Percentiles rank a stretch among this genome's conserved stretches.
Conservation (phyloP, 75 land plant genomes). For the Pinus albicaulis region DNA sequence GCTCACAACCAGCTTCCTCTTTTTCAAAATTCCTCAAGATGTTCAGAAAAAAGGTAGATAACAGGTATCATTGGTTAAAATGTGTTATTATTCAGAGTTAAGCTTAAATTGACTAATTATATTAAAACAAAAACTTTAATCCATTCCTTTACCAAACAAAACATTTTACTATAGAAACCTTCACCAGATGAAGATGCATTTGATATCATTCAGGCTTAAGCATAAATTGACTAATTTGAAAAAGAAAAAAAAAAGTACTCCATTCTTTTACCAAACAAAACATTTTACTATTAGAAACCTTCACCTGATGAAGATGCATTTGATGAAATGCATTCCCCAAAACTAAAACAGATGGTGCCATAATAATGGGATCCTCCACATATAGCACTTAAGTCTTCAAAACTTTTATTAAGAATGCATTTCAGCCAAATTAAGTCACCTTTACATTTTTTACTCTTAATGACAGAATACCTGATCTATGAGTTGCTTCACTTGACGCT, state of each 20-base stretch:
- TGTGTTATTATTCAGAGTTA: too few species aligned
- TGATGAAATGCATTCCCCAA: neutral
- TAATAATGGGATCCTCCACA: neutral
- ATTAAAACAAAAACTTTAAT: too few species aligned
- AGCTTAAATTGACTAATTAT: too few species aligned
- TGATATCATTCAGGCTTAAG: too few species aligned
- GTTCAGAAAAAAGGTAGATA: too few species aligned
- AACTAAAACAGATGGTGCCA: neutral
- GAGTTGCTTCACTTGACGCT: slow-evolving; percentile 62
- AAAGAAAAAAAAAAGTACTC: neutral
- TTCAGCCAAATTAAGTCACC: neutral
- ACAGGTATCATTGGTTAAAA: slow-evolving; percentile 6
- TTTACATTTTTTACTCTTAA: neutral
- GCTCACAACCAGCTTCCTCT: too few species aligned
- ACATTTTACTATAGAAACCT: neutral
- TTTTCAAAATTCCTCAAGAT: too few species aligned
- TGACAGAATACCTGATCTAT: slow-evolving; percentile 68
- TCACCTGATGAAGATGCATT: neutral
- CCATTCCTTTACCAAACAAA: neutral
- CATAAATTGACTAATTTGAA: too few species aligned
- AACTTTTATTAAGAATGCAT: neutral
- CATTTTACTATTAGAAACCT: neutral
- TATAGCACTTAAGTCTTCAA: neutral
- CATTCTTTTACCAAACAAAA: neutral
- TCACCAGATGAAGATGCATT: neutral